Evolutionary conservation across 2,329 filamentous ascomycete species (phyloP), one percentile per base, ranked within the genome.

Genomic region (Scedosporium aurantiacum): DNA sequence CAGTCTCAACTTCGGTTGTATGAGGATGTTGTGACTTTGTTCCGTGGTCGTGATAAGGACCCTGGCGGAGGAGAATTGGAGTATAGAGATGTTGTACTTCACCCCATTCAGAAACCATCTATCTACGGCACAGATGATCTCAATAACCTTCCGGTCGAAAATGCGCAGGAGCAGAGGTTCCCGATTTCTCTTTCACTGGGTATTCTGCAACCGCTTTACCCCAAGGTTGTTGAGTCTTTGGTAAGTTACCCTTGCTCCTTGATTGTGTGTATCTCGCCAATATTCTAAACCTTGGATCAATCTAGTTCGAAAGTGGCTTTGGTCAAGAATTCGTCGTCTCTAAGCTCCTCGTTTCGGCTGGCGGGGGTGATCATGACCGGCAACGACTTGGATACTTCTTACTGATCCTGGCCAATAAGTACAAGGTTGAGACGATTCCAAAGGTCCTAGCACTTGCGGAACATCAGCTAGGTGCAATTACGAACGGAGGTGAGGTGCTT

Each of bases 401-500:
- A 10, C 72, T 74, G 2, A 70, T 76, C 3, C 65, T 80, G 28
- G 72, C 76, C 57, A 80, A 80, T 66, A 80, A 79, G 63, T 73
- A 75, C 66, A 72, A 72, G 40, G 68, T 75, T 18, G 75, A 75
- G 64, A 70, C 63, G 41, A 64, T 65, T 50, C 63, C 63, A 16
- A 63, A 61, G 37, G 61, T 62, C 1, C 59, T 65, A 4, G 32
- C 61, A 2, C 61, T 68, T 12, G 28, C 65, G 1, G 69, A 73
- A 60, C 62, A 68, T 21, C 66, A 66, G 32, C 61, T 63, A 23
- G 27, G n/a, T 27, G 50, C 50, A 8, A 50, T 61, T n/a, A 43
- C 43, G 18, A 54, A 21, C n/a, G 50, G 50, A 18, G 32, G n/a
- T 16, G 14, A n/a, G 5, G 16, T 60, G 3, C 27, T 43, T 5